Base-by-base conservation (phyloP, 352 stramenopile genomes). In the Pythium sukuiense region DNA sequence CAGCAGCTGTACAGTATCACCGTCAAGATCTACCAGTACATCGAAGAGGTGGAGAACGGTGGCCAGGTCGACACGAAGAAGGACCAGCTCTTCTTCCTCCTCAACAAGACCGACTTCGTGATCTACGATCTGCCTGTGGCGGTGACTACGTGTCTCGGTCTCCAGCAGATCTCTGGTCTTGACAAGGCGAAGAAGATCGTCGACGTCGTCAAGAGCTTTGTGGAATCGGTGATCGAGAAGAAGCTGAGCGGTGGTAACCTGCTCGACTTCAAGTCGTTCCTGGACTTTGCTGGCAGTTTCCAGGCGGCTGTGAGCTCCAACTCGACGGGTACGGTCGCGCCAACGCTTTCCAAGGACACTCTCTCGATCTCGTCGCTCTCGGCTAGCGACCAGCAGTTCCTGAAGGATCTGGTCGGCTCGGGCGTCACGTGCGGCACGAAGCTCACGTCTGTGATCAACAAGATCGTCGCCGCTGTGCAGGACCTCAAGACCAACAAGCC, bases 21-120 rank as follows among this genome's bases (percentile, higher is more conserved):
- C 0, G 46, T 55, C 26, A 70, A 70, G 20, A 48, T 74, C 46
- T 48, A 64, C 26, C 27, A 54, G 11, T 70, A 61, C 63, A 58
- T 70, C 14, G 50, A 67, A 11, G 67, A 74, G 37, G 53, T 74
- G 6, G 58, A 74, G 45, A 45, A 11, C 13, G 45, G 46, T 4
- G 59, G 24, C 45, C 33, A 59, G 24, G 59, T 63, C 16, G 66
- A 85, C 60, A 84, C 76, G n/a, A 88, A 79, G 5, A 63, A 82
- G 30, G 69, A 79, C 9, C 80, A 89, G 67, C 58, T 91, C 18
- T n/a, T 76, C 52, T 66, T 75, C 50, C 27, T 89, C 33, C 54
- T 91, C 11, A 76, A 75, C 55, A 82, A 91, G 66, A 82, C 80
- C 37, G 80, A 89, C 64, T 77, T 77, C 11, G 77, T 76, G 3